phyloP scores from a whole-genome alignment of 208 protist genomes.

The Angomonas deanei region DNA sequence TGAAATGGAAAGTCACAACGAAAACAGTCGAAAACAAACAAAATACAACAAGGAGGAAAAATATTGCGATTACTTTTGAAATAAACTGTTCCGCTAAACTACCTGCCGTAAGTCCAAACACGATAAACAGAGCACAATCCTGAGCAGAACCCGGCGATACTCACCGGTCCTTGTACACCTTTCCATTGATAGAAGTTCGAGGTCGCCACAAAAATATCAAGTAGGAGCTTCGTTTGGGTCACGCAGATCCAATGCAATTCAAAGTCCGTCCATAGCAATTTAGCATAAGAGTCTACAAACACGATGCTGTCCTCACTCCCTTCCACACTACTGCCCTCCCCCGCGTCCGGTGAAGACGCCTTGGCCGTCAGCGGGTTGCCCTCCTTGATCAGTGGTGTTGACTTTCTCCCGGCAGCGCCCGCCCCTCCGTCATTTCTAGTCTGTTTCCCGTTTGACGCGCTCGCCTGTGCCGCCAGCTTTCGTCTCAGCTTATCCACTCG shows the following conservation, averaged over 20 bases:
- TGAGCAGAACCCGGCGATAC: slow-evolving; percentile 73
- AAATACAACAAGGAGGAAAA: slow-evolving; percentile 6
- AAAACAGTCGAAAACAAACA: background rate
- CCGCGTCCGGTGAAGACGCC: background rate
- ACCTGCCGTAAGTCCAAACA: slow-evolving; percentile 89
- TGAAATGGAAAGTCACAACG: no score
- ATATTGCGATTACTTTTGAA: slow-evolving; percentile 2
- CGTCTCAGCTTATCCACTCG: slow-evolving; percentile 79
- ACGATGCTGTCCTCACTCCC: slow-evolving; percentile 49
- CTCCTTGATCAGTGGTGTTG: background rate
- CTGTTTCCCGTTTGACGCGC: background rate
- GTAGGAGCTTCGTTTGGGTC: slow-evolving; percentile 79
- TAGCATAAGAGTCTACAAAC: slow-evolving; percentile 68
- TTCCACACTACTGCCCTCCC: slow-evolving; percentile 9
- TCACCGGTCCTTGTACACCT: slow-evolving; percentile 52
- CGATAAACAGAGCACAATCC: slow-evolving; percentile 86
- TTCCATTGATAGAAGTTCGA: slow-evolving; percentile 60
- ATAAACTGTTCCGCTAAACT: no score
- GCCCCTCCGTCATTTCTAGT: slow-evolving; percentile 11
- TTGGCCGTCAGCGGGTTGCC: background rate
- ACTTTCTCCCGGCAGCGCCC: background rate
- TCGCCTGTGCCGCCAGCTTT: slow-evolving; percentile 25
- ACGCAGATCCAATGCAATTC: slow-evolving; percentile 89
- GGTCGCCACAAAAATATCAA: slow-evolving; percentile 84
- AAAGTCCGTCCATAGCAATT: slow-evolving; percentile 87